phyloP scores from a whole-genome alignment of 768 basidiomycete genomes.

The Gymnopilus junonius region DNA sequence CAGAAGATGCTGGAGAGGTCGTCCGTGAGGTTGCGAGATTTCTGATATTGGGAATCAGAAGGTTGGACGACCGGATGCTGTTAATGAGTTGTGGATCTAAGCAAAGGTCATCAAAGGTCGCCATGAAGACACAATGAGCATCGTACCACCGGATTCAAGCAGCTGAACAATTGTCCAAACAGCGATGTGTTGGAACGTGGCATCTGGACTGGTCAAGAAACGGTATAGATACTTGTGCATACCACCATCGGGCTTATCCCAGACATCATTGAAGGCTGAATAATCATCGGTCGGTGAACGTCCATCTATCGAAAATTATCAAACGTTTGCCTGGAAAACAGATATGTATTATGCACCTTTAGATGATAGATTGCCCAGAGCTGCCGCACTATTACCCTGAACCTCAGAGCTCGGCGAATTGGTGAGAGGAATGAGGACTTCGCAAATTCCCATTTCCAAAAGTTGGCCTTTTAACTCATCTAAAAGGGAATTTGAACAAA shows the following conservation, averaged over 20 bases:
- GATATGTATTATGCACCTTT: slow-evolving; percentile 62
- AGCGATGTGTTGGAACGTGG: slow-evolving; percentile 99
- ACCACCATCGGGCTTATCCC: slow-evolving; percentile 97
- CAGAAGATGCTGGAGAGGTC: slow-evolving; percentile 71
- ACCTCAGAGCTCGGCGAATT: slow-evolving; percentile 97
- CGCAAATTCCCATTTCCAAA: slow-evolving; percentile 97
- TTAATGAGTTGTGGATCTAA: slow-evolving; percentile 86
- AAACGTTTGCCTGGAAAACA: not conserved
- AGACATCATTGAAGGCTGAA: slow-evolving; percentile 95
- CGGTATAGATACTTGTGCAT: slow-evolving; percentile 94
- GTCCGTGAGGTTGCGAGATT: slow-evolving; percentile 76
- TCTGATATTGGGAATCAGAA: slow-evolving; percentile 86
- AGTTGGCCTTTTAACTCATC: slow-evolving; percentile 97
- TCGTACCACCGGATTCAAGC: slow-evolving; percentile 89
- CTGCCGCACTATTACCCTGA: slow-evolving; percentile 98
- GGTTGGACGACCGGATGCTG: slow-evolving; percentile 84
- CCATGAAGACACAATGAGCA: not conserved
- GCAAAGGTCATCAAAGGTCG: not conserved
- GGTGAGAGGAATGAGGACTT: slow-evolving; percentile 95
- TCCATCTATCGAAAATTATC: slow-evolving; percentile 55
- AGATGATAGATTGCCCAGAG: slow-evolving; percentile 95
- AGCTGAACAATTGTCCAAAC: slow-evolving; percentile 99
- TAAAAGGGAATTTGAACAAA: slow-evolving; percentile 33
- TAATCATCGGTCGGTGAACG: slow-evolving; percentile 85
- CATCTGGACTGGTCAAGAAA: slow-evolving; percentile 91